A percentile compares a stretch with the other conserved stretches of the same genome.
Evolutionary conservation across 306 rosid species (phyloP).

Genomic region (Sphenostylis stenocarpa): DNA sequence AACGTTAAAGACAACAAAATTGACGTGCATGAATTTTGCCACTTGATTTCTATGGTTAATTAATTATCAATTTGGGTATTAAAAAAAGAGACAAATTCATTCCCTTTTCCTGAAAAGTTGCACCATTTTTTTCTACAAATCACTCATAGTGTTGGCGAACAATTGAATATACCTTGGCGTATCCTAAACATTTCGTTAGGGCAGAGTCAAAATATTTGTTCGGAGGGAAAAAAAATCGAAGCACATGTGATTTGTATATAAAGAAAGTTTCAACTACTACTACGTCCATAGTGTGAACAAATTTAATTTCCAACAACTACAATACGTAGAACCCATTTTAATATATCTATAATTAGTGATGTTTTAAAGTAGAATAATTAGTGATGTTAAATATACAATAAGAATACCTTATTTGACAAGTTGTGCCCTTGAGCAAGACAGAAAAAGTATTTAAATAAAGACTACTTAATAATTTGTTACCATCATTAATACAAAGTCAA

Average conservation of each 20-base stretch:
- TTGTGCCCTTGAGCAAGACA: not conserved
- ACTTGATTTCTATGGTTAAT: slow-evolving; percentile 3
- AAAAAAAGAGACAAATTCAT: not conserved
- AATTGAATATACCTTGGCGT: slow-evolving; percentile 19
- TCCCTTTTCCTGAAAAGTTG: slow-evolving; percentile 11
- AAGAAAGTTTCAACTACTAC: not conserved
- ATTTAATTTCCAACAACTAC: not conserved
- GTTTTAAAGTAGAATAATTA: not conserved
- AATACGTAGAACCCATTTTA: not conserved
- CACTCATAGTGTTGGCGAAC: not conserved
- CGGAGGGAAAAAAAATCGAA: not conserved
- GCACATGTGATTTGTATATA: not conserved
- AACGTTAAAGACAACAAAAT: not conserved
- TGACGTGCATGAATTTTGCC: slow-evolving; percentile 18
- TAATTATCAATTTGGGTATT: not conserved
- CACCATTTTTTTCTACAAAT: not conserved
- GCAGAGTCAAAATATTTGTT: not conserved
- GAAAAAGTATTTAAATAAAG: not conserved
- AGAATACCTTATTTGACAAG: not conserved
- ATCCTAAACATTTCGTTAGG: not conserved
- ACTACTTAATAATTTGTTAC: not conserved
- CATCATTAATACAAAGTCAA: not conserved
- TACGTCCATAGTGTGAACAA: not conserved
- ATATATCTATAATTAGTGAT: not conserved
- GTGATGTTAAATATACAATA: not conserved